Evolutionary conservation across 2,329 filamentous ascomycete genomes (phyloP), one percentile per base, ranked within the genome.

Genomic region (Hymenoscyphus repandus): DNA sequence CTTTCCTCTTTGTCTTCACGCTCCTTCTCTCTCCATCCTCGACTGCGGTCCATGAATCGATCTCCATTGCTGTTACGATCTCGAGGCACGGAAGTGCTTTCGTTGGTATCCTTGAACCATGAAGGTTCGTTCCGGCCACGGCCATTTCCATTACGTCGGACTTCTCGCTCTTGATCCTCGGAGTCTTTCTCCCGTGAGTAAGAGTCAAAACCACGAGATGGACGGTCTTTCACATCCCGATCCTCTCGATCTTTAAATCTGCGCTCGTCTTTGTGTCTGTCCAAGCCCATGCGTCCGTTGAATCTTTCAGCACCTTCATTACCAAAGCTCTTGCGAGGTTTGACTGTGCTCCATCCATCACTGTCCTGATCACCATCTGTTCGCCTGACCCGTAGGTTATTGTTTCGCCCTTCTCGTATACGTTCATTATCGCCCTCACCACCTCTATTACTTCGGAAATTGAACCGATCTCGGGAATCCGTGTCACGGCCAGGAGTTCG

Each of bases 261-360:
- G 47, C 71, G 44, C 15, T 76, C 66, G 45, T 67, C 66, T 42
- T 61, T 64, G 47, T 71, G 70, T 50, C 72, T 66, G 36, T 76
- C 71, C 5, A 70, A 76, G 34, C 79, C 80, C 78, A 83, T 83
- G 52, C 80, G 79, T 45, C 82, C 81, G 50, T 82, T 79, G 57
- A 87, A 86, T 48, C 83, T 79, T 66, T 88, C 85, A 55, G 84
- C 83, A 37, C 86, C 85, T 54, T 88, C 85, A 49, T 81, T 76
- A 15, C 85, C 83, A 64, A 88, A 83, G 64, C 82, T 90, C 73
- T 86, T 88, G 58, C 85, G 81, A 22, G 85, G 82, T 62, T 87
- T 87, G 31, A 86, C 83, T 22, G 77, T 83, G 59, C 79, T 88
- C 87, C 86, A 90, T 45, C 85, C 84, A 49, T 90, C 86, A 55